These are phyloP conservation scores for Pezicula neosporulosa DNA, from an alignment of 2,329 filamentous ascomycete species.

Conservation along the genomic window DNA sequence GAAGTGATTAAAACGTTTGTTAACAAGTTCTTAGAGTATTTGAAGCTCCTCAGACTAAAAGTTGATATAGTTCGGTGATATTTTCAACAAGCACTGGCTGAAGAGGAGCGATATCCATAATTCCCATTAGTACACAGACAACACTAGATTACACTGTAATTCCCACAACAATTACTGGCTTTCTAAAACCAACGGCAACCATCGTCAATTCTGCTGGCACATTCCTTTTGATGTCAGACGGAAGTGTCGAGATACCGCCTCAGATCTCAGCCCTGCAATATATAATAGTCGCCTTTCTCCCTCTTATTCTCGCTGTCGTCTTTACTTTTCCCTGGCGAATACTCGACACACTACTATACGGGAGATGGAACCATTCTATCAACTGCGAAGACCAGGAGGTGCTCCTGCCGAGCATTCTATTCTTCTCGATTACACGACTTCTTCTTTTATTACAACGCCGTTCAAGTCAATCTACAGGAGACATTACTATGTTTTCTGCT, in stretches of 20 bases:
- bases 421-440: constrained; percentile 12
- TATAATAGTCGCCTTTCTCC: constrained; percentile 39
- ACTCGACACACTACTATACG: constrained; percentile 33
- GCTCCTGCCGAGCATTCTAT: constrained; percentile 35
- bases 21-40: not conserved
- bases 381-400: constrained; percentile 33
- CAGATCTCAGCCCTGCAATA: constrained; percentile 29
- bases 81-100: not conserved
- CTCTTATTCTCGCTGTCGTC: constrained; percentile 35
- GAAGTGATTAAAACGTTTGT: not conserved
- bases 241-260: constrained; percentile 1
- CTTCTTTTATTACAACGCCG: constrained; percentile 6
- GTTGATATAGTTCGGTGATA: not conserved
- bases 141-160: constrained; percentile 1
- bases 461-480: constrained; percentile 12
- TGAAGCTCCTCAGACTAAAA: not conserved
- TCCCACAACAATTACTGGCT: not conserved
- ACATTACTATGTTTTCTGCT: constrained; percentile 13
- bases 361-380: constrained; percentile 37
- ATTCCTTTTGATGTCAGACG: constrained; percentile 9
- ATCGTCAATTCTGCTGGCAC: constrained; percentile 15
- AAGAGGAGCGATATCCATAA: constrained; percentile 1
- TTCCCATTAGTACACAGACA: constrained; percentile 8
- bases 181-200: constrained; percentile 5
- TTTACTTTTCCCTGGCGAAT: constrained; percentile 37